Conservation (phyloP, 495 filamentous ascomycete genomes). For the Aspergillus kassunensis region DNA sequence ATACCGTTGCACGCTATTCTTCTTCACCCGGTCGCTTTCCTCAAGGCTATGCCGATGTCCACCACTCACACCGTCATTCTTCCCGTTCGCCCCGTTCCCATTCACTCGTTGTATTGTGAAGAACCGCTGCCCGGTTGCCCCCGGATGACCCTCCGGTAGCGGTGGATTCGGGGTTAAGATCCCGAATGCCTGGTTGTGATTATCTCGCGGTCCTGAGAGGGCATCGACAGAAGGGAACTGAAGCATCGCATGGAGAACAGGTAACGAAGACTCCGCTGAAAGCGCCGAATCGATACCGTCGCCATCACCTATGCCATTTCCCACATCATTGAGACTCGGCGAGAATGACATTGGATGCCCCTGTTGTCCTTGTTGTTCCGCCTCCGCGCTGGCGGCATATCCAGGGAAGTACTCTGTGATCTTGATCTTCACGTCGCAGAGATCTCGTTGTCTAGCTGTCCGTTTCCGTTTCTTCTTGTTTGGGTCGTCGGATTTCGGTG, state of each 20-base stretch:
- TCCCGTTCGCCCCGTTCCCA: conserved; percentile 71
- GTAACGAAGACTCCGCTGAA: conserved; percentile 24
- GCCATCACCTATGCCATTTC: too few species aligned
- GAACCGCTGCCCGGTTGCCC: conserved; percentile 50
- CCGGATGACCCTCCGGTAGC: conserved; percentile 40
- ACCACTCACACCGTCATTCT: conserved; percentile 60
- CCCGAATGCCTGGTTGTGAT: conserved; percentile 38
- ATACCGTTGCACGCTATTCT: conserved; percentile 70
- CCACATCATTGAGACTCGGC: neutral
- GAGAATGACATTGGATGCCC: neutral
- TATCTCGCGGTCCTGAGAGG: conserved; percentile 2
- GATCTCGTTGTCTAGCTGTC: conserved; percentile 66
- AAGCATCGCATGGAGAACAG: conserved; percentile 26
- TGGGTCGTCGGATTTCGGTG: conserved; percentile 78
- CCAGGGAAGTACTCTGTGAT: conserved; percentile 77
- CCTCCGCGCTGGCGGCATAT: conserved; percentile 18
- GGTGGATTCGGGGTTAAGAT: conserved; percentile 34
- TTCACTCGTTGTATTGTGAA: conserved; percentile 76
- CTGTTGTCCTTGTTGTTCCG: neutral
- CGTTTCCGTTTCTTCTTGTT: conserved; percentile 89
- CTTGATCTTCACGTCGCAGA: conserved; percentile 91
- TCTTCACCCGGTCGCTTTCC: conserved; percentile 82
- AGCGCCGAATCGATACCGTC: conserved; percentile 17
- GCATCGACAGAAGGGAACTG: conserved; percentile 3
- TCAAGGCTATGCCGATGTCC: conserved; percentile 72